A percentile compares a stretch with the other conserved stretches of the same genome.
Evolutionary conservation across 139 green algal species (phyloP).

Genomic region (Desmodesmus armatus): DNA sequence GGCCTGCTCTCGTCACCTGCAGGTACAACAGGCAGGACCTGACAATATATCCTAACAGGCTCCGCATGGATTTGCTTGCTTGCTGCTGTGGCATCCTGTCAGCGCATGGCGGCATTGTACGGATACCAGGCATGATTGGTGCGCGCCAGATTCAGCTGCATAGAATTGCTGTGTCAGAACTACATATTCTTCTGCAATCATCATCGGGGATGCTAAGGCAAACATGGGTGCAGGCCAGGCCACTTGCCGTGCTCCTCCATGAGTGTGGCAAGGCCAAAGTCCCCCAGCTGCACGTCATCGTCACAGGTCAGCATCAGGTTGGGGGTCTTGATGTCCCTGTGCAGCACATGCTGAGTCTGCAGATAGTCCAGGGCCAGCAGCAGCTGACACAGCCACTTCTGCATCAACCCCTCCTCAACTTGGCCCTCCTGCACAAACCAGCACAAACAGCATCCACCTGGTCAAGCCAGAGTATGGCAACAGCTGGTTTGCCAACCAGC

Average conservation of each 20-base stretch:
- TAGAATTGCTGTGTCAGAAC: no score
- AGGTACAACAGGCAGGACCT: not conserved
- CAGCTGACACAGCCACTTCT: slow-evolving; percentile 69
- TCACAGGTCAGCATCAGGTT: slow-evolving; percentile 71
- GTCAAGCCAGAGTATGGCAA: no score
- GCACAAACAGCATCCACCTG: no score
- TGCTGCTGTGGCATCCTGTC: not conserved
- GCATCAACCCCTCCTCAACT: slow-evolving; percentile 63
- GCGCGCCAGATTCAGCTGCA: no score
- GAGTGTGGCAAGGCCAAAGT: slow-evolving; percentile 75
- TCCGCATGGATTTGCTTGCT: no score
- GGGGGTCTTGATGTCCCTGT: slow-evolving; percentile 73
- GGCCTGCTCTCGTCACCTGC: slow-evolving; percentile 39
- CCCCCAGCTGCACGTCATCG: slow-evolving; percentile 60
- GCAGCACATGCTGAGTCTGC: slow-evolving; percentile 61
- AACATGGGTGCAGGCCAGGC: no score
- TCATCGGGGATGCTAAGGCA: no score
- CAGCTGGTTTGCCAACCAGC: no score
- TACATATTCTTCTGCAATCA: no score
- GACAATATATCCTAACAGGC: no score
- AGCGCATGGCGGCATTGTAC: no score
- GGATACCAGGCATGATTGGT: no score
- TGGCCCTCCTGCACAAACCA: slow-evolving; percentile 58
- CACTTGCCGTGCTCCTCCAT: slow-evolving; percentile 13
- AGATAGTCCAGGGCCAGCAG: slow-evolving; percentile 74